phyloP scores from a whole-genome alignment of 2,329 filamentous ascomycete genomes.

The Neofusicoccum kwambonambiense region DNA sequence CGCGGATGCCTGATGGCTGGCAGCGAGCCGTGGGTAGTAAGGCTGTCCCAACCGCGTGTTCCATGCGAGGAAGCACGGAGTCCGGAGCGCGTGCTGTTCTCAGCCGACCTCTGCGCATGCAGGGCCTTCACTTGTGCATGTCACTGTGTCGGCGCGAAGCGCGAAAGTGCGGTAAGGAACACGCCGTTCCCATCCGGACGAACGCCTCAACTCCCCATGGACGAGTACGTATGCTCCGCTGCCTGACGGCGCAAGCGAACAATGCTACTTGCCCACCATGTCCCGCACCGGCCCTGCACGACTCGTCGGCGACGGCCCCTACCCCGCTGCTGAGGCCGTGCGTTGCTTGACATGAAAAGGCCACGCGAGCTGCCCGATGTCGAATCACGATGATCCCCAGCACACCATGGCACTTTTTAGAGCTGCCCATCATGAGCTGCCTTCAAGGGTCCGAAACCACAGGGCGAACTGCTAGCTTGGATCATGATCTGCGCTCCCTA shows the following conservation, averaged over 20 bases:
- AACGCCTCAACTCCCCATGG: background rate
- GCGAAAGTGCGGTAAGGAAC: too few species aligned
- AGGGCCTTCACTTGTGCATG: background rate
- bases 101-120: background rate
- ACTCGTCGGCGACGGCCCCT: background rate
- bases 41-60: constrained; percentile 2
- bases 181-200: background rate
- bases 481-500: background rate
- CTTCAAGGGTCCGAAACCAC: constrained; percentile 1
- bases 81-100: background rate
- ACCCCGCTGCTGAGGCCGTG: constrained; percentile 8
- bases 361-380: background rate
- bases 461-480: background rate
- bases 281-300: constrained; percentile 1
- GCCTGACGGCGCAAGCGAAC: background rate
- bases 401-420: background rate
- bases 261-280: background rate
- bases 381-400: constrained; percentile 8
- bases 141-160: background rate
- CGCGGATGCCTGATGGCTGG: constrained; percentile 4
- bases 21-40: background rate
- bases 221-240: background rate
- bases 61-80: constrained; percentile 4
- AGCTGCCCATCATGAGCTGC: background rate
- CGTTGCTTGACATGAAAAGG: background rate